Evolutionary conservation across 1,139 yeast species (phyloP), one percentile per base, ranked within the genome.

Genomic region (Suzukiozyma palmioleophila): DNA sequence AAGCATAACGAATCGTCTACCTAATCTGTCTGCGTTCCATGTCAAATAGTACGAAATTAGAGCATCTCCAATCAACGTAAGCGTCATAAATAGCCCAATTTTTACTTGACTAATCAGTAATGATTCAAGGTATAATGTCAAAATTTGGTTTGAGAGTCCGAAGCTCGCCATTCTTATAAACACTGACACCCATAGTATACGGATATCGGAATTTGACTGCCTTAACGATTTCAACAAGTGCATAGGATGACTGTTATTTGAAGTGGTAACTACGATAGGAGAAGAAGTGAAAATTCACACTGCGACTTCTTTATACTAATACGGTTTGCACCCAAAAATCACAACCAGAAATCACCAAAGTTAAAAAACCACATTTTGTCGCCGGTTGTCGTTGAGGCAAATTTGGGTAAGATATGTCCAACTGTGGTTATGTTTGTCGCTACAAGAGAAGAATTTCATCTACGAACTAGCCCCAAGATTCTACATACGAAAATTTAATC

Each of bases 31-130:
- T 0, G 96, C 89, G 53, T 83, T 73, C 83, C 90, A 81, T 0
- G 96, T 84, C 41, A 88, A 64, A 28, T 76, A 41, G 54, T 82
- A 83, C 6, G 95, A 85, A 11, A 88, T 69, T 0, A 76, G 41
- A 0, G 89, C 86, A 55, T 88, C 96, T 1, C 96, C 97, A 2
- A 82, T 57, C 47, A 88, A 64, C 0, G 96, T 88, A 41, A 82
- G 62, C 0, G 95, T 77, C 96, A 89, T 88, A 57, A 89, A 89
- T 27, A 77, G 44, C 2, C 97, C 97, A 36, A 85, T 84, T 30
- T 67, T 58, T 1, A 74, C 56, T 42, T 84, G 88, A 0, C 75
- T 51, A 35, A 84, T 69, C 2, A 73, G 75, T 6, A 84, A 58
- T 3, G 73, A 69, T 41, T 74, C 75, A 37, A 89, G 68, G 50